Evolutionary conservation across 495 filamentous ascomycete species (phyloP).

Genomic region (Penicillium nucicola): DNA sequence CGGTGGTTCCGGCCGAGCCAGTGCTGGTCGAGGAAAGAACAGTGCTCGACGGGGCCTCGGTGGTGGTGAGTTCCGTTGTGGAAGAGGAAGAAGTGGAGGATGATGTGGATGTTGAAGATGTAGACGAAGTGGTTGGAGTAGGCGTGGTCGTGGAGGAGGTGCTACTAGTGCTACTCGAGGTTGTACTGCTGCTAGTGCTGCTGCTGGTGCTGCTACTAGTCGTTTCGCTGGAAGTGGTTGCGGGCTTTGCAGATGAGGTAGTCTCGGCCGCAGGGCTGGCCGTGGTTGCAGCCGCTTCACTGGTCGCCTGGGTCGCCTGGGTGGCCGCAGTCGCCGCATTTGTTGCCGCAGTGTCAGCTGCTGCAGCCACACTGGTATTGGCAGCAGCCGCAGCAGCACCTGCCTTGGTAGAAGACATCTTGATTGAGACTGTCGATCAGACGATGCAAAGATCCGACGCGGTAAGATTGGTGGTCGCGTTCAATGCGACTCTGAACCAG

Average conservation of each 20-base stretch:
- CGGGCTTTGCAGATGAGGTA: background rate
- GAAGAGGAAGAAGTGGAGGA: conserved; percentile 4
- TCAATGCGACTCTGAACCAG: conserved; percentile 2
- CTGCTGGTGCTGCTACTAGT: conserved; percentile 8
- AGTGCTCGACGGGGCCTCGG: conserved; percentile 7
- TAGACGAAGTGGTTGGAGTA: conserved; percentile 18
- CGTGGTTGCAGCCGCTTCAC: background rate
- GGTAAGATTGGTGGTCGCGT: background rate
- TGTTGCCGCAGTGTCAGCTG: background rate
- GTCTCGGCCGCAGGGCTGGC: conserved; percentile 2
- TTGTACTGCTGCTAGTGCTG: conserved; percentile 10
- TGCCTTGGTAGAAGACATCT: background rate
- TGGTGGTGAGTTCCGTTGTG: conserved; percentile 2
- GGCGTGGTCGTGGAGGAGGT: conserved; percentile 26
- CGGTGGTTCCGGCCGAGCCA: conserved; percentile 14
- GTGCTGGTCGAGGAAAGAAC: conserved; percentile 12
- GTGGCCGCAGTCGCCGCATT: background rate
- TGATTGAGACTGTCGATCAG: background rate
- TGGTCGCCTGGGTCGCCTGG: background rate
- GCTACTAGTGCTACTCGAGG: conserved; percentile 17
- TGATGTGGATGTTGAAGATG: conserved; percentile 7
- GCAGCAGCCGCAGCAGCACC: background rate
- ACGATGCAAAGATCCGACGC: background rate
- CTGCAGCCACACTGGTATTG: background rate
- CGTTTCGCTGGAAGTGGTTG: conserved; percentile 9